Evolutionary conservation across 495 filamentous ascomycete genomes (phyloP).

Genomic region (Xylaria castorea): DNA sequence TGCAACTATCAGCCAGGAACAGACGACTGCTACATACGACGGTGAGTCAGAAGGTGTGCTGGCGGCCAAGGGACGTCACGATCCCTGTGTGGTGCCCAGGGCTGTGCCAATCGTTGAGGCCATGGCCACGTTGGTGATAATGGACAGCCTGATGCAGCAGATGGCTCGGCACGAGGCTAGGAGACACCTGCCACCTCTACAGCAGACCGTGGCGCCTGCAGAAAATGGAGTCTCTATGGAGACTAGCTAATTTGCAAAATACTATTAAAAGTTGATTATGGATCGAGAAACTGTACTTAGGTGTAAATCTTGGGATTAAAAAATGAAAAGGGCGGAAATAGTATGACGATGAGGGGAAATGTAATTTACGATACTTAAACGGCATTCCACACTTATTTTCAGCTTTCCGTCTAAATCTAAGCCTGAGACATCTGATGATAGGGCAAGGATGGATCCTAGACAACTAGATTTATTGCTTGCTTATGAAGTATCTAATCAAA

Average conservation of each 20-base stretch:
- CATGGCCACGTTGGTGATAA: constrained; percentile 90
- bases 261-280: not conserved
- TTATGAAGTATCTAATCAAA: not conserved
- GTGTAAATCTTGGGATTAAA: not conserved
- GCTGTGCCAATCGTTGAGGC: constrained; percentile 77
- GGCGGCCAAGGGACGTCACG: constrained; percentile 94
- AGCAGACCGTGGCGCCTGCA: constrained; percentile 32
- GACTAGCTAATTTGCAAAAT: constrained; percentile 21
- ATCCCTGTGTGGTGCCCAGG: constrained; percentile 93
- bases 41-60: constrained; percentile 72
- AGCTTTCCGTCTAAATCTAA: not conserved
- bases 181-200: constrained; percentile 42
- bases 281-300: not conserved
- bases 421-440: not conserved
- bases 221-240: constrained; percentile 33
- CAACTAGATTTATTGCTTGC: not conserved
- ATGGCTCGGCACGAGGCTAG: constrained; percentile 69
- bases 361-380: not conserved
- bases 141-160: constrained; percentile 92
- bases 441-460: not conserved
- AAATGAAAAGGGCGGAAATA: not conserved
- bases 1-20: constrained; percentile 93
- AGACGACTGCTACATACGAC: constrained; percentile 82
- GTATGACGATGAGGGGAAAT: not conserved
- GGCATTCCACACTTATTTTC: not conserved